Base-by-base conservation (phyloP, 257 asterid species). In the Knoxia roxburghii region DNA sequence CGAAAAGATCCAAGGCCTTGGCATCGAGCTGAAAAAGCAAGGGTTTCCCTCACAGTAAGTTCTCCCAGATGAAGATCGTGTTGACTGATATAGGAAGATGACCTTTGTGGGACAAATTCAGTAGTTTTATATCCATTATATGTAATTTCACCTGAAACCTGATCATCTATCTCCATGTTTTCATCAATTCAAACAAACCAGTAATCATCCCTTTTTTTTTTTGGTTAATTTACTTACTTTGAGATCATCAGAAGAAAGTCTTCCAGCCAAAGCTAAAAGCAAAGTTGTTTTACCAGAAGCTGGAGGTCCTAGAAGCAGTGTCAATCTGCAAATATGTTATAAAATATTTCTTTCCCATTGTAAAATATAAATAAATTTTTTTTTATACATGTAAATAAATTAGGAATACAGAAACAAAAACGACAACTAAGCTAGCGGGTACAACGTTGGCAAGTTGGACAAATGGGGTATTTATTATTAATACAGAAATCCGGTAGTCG, bases 21-120 rank as follows among this genome's bases (percentile, higher is more conserved):
- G 65, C 96, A 89, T 82, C 96, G 86, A 39, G 97, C 98, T 1
- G 96, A 92, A 81, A 92, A 92, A n/a, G 90, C 92, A 68, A 92
- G 55, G n/a, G 98, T 92, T 77, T 92, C 98, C 69, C 98, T 73
- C 61, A 92, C 98, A 14, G 98, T 92, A 83, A 92, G 5, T 74
- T 92, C 96, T 64, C 92, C 92, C 27, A 92, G 84, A 55, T 92
- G 98, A 71, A 89, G 84, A 82, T 92, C 98, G 69, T 86, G 68
- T 75, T 89, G 98, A 70, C 97, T 92, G 60, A 87, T 83, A 75
- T 92, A 92, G 40, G 97, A 96, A 0, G 97, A 86, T 9, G 97
- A 70, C 71, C 98, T 81, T 52, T 87, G 97, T 13, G 98, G 96
- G 23, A 89, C 97, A 53, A 92, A 92, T 65, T 87, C 96, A 0